These are phyloP conservation scores for Pseudopyrenochaeta lycopersici DNA, from an alignment of 2,329 filamentous ascomycete genomes.

Conservation along the genomic window DNA sequence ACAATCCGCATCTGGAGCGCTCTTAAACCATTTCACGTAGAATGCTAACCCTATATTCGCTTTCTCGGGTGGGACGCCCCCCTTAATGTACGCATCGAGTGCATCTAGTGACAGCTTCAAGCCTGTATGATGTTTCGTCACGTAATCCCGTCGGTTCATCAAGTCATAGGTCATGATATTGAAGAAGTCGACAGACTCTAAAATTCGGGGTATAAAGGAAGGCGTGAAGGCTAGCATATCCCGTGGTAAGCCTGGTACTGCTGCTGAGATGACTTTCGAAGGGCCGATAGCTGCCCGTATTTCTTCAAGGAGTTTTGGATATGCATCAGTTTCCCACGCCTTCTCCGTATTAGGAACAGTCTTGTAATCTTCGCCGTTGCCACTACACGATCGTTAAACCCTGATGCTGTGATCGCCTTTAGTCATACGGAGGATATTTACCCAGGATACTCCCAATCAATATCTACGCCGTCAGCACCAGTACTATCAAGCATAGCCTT, in stretches of 20 bases:
- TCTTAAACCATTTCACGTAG: conserved; percentile 72
- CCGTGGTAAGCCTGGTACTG: conserved; percentile 68
- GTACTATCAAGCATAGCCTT: conserved; percentile 65
- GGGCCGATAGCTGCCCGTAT: conserved; percentile 67
- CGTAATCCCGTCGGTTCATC: conserved; percentile 72
- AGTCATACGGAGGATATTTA: background rate
- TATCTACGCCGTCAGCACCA: conserved; percentile 70
- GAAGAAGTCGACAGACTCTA: conserved; percentile 69
- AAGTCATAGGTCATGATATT: conserved; percentile 78
- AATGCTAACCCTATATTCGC: conserved; percentile 73
- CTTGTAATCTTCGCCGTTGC: conserved; percentile 76
- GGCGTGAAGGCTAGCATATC: conserved; percentile 74
- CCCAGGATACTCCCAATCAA: conserved; percentile 72
- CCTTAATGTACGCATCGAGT: conserved; percentile 66
- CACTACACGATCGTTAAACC: conserved; percentile 44
- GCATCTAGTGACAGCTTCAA: conserved; percentile 64
- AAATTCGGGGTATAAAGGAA: conserved; percentile 65
- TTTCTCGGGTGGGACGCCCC: conserved; percentile 63
- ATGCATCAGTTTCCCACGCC: conserved; percentile 68
- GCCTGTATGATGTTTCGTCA: conserved; percentile 71
- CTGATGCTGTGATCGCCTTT: background rate
- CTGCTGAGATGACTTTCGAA: conserved; percentile 69
- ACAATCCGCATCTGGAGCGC: conserved; percentile 58
- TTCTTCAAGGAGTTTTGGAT: conserved; percentile 68
- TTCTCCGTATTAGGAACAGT: conserved; percentile 66